Base-by-base conservation (phyloP, 2,329 filamentous ascomycete species). In the Hypoxylon sp. region DNA sequence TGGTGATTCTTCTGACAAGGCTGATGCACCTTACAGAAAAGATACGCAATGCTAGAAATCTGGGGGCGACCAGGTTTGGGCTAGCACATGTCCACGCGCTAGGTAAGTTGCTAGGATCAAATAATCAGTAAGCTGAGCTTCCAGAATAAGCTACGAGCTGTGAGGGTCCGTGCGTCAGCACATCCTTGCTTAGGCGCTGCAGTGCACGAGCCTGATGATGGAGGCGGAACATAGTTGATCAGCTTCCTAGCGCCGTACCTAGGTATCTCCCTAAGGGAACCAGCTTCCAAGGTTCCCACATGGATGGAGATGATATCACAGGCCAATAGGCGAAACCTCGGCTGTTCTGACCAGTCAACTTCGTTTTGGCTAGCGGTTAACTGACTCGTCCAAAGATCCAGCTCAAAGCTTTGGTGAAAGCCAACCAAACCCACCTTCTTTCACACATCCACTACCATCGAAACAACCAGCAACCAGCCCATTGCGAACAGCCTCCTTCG, bases 401-500 rank as follows among this genome's bases (percentile, higher is more conserved):
- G 33, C 32, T 53, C 45, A 36, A 36, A 52, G 48, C 24, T 49
- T 45, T 12, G 28, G n/a, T n/a, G n/a, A n/a, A n/a, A 20, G 9
- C 16, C 12, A 22, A 26, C 26, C 5, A n/a, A 30, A 26, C 32
- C 40, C 11, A 32, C 36, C 24, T 53, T 36, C 36, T 53, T 11
- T n/a, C n/a, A n/a, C n/a, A n/a, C 51, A 53, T 16, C 42, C 0
- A 49, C 8, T 26, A 28, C 38, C 53, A n/a, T n/a, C n/a, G n/a
- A 33, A 32, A 40, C 26, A 28, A 33, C 22, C 22, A 59, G 40
- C 18, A 49, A 12, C 28, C 26, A 26, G 45, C 42, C 61, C 61
- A 70, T 68, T 63, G 65, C 54, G 64, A 71, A 51, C 50, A 61
- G 57, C 64, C 66, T 70, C 61, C 62, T 62, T 65, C 67, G 68